Evolutionary conservation across 805 yeast species (phyloP).

Genomic region (Kuraishia hungarica): DNA sequence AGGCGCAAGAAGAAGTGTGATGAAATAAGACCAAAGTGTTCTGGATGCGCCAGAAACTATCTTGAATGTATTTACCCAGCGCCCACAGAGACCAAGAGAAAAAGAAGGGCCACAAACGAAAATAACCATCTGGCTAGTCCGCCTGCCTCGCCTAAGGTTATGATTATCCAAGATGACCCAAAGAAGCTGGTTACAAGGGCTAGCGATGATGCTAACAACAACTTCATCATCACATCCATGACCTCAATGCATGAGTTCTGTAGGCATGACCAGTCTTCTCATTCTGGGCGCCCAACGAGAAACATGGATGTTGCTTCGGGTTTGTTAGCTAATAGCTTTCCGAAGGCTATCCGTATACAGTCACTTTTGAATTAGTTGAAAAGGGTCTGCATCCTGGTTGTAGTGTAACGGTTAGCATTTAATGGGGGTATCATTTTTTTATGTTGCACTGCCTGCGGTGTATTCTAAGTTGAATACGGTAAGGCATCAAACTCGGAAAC

Average conservation of each 20-base stretch:
- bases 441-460: too few species aligned
- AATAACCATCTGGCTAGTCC: not conserved
- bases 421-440: too few species aligned
- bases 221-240: not conserved
- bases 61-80: constrained; percentile 25
- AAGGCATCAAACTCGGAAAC: too few species aligned
- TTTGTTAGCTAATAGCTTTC: not conserved
- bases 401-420: too few species aligned
- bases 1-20: constrained; percentile 30
- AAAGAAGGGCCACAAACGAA: not conserved
- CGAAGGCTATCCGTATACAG: not conserved
- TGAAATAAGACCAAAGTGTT: constrained; percentile 24
- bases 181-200: not conserved
- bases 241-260: constrained; percentile 12
- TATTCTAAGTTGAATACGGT: too few species aligned
- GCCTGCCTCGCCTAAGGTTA: not conserved
- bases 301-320: not conserved
- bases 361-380: not conserved
- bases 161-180: constrained; percentile 2
- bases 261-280: not conserved
- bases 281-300: not conserved
- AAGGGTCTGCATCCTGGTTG: not conserved
- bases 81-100: not conserved
- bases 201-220: not conserved
- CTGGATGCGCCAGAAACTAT: constrained; percentile 25